Percentiles rank a stretch among this genome's conserved stretches.
phyloP scores from a whole-genome alignment of 306 rosid species.

The Prunus padus region DNA sequence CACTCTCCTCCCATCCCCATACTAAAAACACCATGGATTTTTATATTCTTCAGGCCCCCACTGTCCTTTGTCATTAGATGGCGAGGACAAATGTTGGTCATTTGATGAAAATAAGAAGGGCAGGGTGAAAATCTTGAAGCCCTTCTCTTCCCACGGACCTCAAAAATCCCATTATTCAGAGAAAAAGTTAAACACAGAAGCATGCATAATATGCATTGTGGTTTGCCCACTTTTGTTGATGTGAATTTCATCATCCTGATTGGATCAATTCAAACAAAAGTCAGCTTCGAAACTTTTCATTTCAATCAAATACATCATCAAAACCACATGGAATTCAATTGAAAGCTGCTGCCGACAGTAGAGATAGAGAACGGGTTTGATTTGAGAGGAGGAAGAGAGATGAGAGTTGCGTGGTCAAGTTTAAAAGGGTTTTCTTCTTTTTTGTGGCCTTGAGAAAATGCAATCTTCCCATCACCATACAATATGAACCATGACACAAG shows the following conservation, averaged over 20 bases:
- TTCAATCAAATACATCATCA: not conserved
- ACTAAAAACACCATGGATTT: not conserved
- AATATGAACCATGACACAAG: conserved; percentile 9
- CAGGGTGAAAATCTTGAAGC: not conserved
- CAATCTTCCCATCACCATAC: conserved; percentile 13
- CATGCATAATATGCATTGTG: not conserved
- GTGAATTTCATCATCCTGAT: not conserved
- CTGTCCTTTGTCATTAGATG: not conserved
- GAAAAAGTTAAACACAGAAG: not conserved
- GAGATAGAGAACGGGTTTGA: not conserved
- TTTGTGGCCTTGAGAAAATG: not conserved
- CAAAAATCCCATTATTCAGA: not conserved
- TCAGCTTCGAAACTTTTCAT: not conserved
- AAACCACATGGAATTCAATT: not conserved
- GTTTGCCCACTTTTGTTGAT: not conserved
- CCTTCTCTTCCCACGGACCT: not conserved
- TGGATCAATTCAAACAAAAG: not conserved
- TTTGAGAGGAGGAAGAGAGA: not conserved
- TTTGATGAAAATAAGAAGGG: not conserved
- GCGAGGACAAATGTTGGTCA: not conserved
- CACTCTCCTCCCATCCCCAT: not conserved
- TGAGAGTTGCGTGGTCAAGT: conserved; percentile 12
- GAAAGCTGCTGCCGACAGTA: not conserved
- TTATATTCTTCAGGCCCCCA: not conserved
- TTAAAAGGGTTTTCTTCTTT: conserved; percentile 2